Evolutionary conservation across 2,329 filamentous ascomycete species (phyloP).

Genomic region (Colletotrichum orbiculare): DNA sequence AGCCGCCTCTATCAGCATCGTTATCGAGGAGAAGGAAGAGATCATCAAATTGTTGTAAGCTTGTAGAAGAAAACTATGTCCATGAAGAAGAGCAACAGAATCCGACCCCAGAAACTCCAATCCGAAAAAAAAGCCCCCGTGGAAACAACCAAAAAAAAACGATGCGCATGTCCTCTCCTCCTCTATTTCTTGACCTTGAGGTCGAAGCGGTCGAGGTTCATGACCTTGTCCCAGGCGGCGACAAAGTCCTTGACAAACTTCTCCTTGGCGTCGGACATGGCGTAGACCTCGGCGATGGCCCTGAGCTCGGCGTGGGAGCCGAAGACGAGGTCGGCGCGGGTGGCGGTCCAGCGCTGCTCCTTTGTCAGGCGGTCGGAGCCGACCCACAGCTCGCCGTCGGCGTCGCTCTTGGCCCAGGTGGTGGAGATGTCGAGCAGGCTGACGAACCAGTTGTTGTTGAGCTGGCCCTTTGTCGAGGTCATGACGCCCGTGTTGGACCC

Average conservation of each 20-base stretch:
- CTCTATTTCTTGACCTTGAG: constrained; percentile 43
- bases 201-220: constrained; percentile 80
- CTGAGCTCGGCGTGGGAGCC: constrained; percentile 80
- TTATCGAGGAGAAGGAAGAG: too few relatives aligned
- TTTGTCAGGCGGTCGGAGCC: constrained; percentile 75
- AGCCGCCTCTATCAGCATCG: too few relatives aligned
- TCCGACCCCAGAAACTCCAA: constrained; percentile 8
- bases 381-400: constrained; percentile 67
- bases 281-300: constrained; percentile 78
- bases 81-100: constrained; percentile 4
- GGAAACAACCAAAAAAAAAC: background rate
- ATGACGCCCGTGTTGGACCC: constrained; percentile 75
- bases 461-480: constrained; percentile 73
- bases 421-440: constrained; percentile 78
- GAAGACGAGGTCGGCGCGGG: constrained; percentile 77
- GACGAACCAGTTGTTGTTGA: constrained; percentile 86
- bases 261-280: constrained; percentile 65
- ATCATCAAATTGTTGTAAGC: too few relatives aligned
- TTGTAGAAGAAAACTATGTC: constrained; percentile 2
- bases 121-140: background rate
- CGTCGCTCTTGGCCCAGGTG: constrained; percentile 62
- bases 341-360: constrained; percentile 74
- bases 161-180: background rate
- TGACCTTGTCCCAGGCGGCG: constrained; percentile 78
- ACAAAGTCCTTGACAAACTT: constrained; percentile 81